phyloP scores from a whole-genome alignment of 352 stramenopile genomes.

The Peronosclerospora sorghi region DNA sequence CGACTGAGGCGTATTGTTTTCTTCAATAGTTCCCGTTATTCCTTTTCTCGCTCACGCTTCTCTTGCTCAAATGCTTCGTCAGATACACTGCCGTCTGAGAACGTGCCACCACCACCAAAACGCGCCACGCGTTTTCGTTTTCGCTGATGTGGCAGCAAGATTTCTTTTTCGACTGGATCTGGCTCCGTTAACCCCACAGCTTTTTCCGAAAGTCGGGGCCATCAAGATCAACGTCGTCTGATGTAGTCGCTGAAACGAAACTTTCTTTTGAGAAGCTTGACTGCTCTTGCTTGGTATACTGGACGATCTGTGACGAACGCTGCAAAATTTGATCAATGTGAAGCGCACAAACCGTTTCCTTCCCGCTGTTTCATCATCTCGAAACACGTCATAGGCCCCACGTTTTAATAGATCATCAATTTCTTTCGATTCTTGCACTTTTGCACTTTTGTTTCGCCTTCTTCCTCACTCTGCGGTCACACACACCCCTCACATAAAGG shows the following conservation, averaged over 20 bases:
- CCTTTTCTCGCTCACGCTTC: slow-evolving; percentile 38
- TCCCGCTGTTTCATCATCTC: slow-evolving; percentile 83
- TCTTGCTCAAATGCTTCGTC: slow-evolving; percentile 43
- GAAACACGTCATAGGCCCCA: slow-evolving; percentile 87
- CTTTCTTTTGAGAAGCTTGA: slow-evolving; percentile 88
- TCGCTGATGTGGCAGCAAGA: slow-evolving; percentile 64
- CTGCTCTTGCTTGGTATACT: slow-evolving; percentile 77
- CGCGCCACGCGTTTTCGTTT: slow-evolving; percentile 79
- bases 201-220: slow-evolving; percentile 99
- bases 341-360: slow-evolving; percentile 93
- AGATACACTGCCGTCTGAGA: slow-evolving; percentile 62
- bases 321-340: slow-evolving; percentile 98
- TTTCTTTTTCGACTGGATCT: slow-evolving; percentile 44
- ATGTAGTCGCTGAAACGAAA: slow-evolving; percentile 84
- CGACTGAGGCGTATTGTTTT: slow-evolving; percentile 64
- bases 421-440: slow-evolving; percentile 81
- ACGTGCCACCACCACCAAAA: slow-evolving; percentile 54
- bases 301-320: slow-evolving; percentile 70
- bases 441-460: slow-evolving; percentile 60
- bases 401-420: slow-evolving; percentile 88
- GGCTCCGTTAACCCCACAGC: slow-evolving; percentile 83
- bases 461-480: slow-evolving; percentile 78
- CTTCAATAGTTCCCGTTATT: slow-evolving; percentile 40
- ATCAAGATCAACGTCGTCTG: slow-evolving; percentile 93
- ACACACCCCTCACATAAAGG: too few relatives aligned